phyloP scores from a whole-genome alignment of 805 yeast species.

The Cyberlindnera mycetangii region DNA sequence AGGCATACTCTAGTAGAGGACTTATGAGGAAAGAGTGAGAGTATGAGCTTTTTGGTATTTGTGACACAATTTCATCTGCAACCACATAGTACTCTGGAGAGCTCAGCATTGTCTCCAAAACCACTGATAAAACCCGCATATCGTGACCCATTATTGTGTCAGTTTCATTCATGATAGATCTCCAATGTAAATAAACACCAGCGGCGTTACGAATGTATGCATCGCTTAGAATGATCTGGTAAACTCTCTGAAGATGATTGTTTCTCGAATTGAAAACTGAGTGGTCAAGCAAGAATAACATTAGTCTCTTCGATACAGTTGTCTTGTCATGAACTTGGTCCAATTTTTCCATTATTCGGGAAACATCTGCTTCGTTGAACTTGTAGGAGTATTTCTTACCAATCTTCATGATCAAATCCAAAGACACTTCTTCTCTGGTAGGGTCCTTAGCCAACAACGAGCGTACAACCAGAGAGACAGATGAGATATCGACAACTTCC shows the following conservation, averaged over 20 bases:
- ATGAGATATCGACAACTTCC: neutral
- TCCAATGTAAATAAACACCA: slow-evolving; percentile 25
- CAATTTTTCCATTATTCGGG: slow-evolving; percentile 17
- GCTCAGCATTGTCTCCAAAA: slow-evolving; percentile 16
- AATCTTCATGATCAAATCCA: slow-evolving; percentile 20
- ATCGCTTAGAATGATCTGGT: slow-evolving; percentile 18
- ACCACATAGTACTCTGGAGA: slow-evolving; percentile 11
- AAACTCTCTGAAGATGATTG: slow-evolving; percentile 7
- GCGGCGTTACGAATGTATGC: slow-evolving; percentile 16
- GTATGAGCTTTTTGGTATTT: slow-evolving; percentile 13
- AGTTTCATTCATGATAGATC: slow-evolving; percentile 11
- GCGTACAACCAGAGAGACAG: slow-evolving; percentile 7
- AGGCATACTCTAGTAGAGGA: slow-evolving; percentile 16
- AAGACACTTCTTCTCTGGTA: slow-evolving; percentile 18
- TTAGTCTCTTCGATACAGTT: slow-evolving; percentile 7
- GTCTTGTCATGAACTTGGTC: slow-evolving; percentile 6
- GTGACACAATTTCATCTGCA: slow-evolving; percentile 20
- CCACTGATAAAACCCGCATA: slow-evolving; percentile 10
- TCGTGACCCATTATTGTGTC: slow-evolving; percentile 21
- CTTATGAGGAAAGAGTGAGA: slow-evolving; percentile 14
- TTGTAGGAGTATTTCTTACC: slow-evolving; percentile 7
- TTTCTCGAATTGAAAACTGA: slow-evolving; percentile 7
- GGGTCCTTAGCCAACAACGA: slow-evolving; percentile 22
- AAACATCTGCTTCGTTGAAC: slow-evolving; percentile 16
- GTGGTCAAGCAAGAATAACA: slow-evolving; percentile 13